phyloP scores from a whole-genome alignment of 176 grass and related monocot genomes.

The Urochloa ruziziensis region DNA sequence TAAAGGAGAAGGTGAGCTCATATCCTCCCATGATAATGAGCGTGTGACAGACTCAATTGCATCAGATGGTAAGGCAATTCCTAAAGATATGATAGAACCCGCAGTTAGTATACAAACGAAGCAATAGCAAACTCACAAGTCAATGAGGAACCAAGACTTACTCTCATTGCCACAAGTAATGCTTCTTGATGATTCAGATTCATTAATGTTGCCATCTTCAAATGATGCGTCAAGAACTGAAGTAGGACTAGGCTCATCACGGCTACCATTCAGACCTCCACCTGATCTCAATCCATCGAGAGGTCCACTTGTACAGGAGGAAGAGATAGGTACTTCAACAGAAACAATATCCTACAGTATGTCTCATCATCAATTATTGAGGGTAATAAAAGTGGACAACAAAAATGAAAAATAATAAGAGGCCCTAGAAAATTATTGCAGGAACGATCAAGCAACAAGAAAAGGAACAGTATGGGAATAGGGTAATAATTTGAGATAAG shows the following conservation, averaged over 20 bases:
- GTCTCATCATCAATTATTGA: slow-evolving; percentile 14
- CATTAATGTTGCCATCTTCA: slow-evolving; percentile 55
- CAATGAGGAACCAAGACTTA: slow-evolving; percentile 32
- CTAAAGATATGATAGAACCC: slow-evolving; percentile 9
- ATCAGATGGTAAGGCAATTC: slow-evolving; percentile 39
- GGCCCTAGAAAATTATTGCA: not conserved
- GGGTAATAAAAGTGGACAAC: slow-evolving; percentile 5
- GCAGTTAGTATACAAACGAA: slow-evolving; percentile 19
- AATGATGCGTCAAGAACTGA: slow-evolving; percentile 72
- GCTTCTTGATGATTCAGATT: slow-evolving; percentile 51
- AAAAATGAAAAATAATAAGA: not conserved
- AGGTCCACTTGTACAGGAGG: slow-evolving; percentile 35
- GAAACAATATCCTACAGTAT: slow-evolving; percentile 49
- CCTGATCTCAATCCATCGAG: slow-evolving; percentile 34
- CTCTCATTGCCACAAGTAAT: slow-evolving; percentile 39
- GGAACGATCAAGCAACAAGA: not conserved
- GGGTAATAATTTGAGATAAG: slow-evolving; percentile 6
- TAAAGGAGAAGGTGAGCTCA: slow-evolving; percentile 37
- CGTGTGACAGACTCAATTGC: slow-evolving; percentile 46
- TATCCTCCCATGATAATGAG: slow-evolving; percentile 64
- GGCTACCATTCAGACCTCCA: slow-evolving; percentile 30
- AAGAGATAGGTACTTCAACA: slow-evolving; percentile 37
- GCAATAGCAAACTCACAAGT: not conserved
- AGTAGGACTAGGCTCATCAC: slow-evolving; percentile 67
- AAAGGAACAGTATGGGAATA: slow-evolving; percentile 4